Conservation (phyloP, 768 basidiomycete genomes). For the Lactifluus piperatus region DNA sequence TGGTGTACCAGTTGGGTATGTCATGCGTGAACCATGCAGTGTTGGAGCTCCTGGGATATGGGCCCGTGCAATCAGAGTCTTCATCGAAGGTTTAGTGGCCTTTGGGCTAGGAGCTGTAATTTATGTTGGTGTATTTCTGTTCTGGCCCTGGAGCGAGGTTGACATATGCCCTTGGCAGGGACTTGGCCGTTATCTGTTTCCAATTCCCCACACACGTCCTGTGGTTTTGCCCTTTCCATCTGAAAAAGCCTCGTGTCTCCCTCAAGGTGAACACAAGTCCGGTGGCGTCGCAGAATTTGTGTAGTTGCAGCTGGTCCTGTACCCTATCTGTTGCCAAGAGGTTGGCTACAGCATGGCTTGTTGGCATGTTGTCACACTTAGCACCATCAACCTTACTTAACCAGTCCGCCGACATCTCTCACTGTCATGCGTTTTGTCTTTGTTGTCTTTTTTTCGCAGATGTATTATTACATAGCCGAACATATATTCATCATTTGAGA, state of each 20-base stretch:
- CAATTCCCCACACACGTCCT: not conserved
- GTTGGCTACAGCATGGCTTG: too few species aligned
- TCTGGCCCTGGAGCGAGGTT: not conserved
- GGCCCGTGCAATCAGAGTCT: constrained; percentile 3
- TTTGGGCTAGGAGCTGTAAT: constrained; percentile 5
- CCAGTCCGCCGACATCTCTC: too few species aligned
- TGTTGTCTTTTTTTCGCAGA: too few species aligned
- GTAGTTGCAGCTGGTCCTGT: not conserved
- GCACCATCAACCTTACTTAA: too few species aligned
- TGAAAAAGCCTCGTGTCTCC: not conserved
- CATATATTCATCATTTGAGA: too few species aligned
- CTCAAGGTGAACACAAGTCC: not conserved
- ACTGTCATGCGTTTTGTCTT: too few species aligned
- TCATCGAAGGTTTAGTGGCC: constrained; percentile 10
- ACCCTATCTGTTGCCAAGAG: too few species aligned
- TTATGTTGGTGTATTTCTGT: not conserved
- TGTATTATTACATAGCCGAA: too few species aligned
- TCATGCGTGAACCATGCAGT: not conserved
- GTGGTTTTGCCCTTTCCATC: not conserved
- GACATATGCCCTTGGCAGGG: not conserved
- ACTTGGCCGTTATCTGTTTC: constrained; percentile 1
- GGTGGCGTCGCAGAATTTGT: not conserved
- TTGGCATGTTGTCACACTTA: too few species aligned
- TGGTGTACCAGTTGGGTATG: not conserved
- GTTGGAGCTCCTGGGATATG: constrained; percentile 3